phyloP scores from a whole-genome alignment of 805 yeast genomes.

The Spathaspora sp. region DNA sequence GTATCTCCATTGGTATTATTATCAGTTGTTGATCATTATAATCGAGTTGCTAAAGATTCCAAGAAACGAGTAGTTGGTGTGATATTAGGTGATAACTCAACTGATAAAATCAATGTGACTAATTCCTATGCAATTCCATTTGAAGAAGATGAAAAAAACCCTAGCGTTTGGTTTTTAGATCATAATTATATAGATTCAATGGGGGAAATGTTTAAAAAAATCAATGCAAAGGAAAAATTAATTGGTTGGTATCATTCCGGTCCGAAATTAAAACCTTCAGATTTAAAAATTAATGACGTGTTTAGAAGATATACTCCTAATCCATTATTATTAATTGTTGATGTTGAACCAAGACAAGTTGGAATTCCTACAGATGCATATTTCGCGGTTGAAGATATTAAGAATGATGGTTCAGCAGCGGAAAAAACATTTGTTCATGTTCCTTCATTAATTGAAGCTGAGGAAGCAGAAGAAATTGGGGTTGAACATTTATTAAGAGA shows the following conservation, averaged over 20 bases:
- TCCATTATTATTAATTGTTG: conserved; percentile 86
- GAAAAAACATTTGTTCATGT: conserved; percentile 91
- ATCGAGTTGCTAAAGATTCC: conserved; percentile 68
- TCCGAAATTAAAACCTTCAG: conserved; percentile 84
- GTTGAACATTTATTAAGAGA: conserved; percentile 95
- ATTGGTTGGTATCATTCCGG: conserved; percentile 99
- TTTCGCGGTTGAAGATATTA: conserved; percentile 88
- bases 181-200: conserved; percentile 93
- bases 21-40: conserved; percentile 93
- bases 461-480: conserved; percentile 98
- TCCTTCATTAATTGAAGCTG: conserved; percentile 91
- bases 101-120: conserved; percentile 64
- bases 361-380: conserved; percentile 97
- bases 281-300: conserved; percentile 82
- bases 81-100: conserved; percentile 74
- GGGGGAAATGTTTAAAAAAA: conserved; percentile 97
- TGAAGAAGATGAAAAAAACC: conserved; percentile 91
- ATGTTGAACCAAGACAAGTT: conserved; percentile 78
- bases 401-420: conserved; percentile 91
- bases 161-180: conserved; percentile 94
- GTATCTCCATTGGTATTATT: conserved; percentile 94
- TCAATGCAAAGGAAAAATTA: conserved; percentile 92
- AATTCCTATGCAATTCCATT: conserved; percentile 97
- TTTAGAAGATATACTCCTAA: conserved; percentile 79
- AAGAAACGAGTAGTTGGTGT: conserved; percentile 92